These are phyloP conservation scores for Phytophthora pseudosyringae DNA, from an alignment of 352 stramenopile species.

Conservation along the genomic window DNA sequence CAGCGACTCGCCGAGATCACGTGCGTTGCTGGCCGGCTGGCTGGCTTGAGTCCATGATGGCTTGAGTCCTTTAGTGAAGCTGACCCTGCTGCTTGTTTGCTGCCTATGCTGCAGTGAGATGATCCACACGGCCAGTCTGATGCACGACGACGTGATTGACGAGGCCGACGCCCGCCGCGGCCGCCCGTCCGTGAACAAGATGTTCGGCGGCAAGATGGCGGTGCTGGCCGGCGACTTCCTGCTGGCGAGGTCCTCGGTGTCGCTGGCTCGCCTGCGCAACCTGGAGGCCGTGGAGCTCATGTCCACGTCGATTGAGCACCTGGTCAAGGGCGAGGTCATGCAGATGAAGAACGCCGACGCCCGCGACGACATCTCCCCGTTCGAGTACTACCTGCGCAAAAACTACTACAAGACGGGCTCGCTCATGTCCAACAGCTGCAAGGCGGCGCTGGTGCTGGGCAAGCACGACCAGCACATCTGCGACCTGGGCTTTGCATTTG, in stretches of 20 bases:
- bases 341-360: slow-evolving; percentile 94
- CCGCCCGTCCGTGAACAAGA: slow-evolving; percentile 94
- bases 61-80: background rate
- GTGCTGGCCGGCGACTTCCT: slow-evolving; percentile 98
- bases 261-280: slow-evolving; percentile 94
- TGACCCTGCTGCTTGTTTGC: background rate
- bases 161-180: slow-evolving; percentile 95
- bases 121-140: slow-evolving; percentile 98
- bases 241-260: slow-evolving; percentile 96
- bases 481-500: slow-evolving; percentile 95
- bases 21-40: slow-evolving; percentile 42
- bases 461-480: slow-evolving; percentile 87
- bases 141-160: slow-evolving; percentile 99
- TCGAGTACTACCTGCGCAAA: slow-evolving; percentile 98
- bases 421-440: slow-evolving; percentile 98
- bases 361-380: slow-evolving; percentile 72
- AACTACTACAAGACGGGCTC: slow-evolving; percentile 99
- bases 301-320: slow-evolving; percentile 98
- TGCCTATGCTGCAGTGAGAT: slow-evolving; percentile 87
- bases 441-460: slow-evolving; percentile 92
- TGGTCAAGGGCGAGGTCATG: slow-evolving; percentile 99
- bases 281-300: slow-evolving; percentile 97
- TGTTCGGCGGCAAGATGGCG: slow-evolving; percentile 99
- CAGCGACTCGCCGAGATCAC: slow-evolving; percentile 87
- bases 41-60: no score